Conservation (phyloP, 805 yeast species). For the Saturnispora ahearnii region DNA sequence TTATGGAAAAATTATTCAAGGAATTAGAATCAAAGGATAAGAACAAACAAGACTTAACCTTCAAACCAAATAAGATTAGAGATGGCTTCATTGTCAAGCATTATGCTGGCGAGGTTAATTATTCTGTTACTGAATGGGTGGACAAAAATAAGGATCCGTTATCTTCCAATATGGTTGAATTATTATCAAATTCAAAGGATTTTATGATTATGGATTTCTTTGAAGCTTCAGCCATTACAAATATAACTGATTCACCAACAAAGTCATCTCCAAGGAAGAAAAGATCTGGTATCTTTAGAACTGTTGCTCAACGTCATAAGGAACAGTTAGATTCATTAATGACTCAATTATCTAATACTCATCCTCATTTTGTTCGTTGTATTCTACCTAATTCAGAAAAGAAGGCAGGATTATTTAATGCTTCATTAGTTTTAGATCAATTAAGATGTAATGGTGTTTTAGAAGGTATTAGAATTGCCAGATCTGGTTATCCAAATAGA, state of each 20-base stretch:
- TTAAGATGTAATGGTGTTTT: constrained; percentile 94
- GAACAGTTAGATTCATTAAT: constrained; percentile 70
- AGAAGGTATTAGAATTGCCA: constrained; percentile 94
- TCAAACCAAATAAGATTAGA: constrained; percentile 62
- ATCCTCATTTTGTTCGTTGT: constrained; percentile 96
- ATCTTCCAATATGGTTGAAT: constrained; percentile 58
- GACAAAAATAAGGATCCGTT: constrained; percentile 92
- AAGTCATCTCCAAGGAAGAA: constrained; percentile 13
- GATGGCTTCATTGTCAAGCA: constrained; percentile 80
- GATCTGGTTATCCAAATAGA: constrained; percentile 95
- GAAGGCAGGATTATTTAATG: constrained; percentile 62
- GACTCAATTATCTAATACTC: constrained; percentile 66
- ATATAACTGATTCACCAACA: constrained; percentile 26
- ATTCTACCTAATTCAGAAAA: constrained; percentile 82
- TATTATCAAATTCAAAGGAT: constrained; percentile 45
- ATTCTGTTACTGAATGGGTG: constrained; percentile 85
- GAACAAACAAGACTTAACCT: constrained; percentile 33
- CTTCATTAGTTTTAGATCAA: constrained; percentile 73
- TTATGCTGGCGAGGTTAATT: constrained; percentile 96
- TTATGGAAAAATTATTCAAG: constrained; percentile 65
- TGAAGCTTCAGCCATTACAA: constrained; percentile 16
- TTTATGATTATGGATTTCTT: constrained; percentile 50
- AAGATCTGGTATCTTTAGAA: constrained; percentile 41
- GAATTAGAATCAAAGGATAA: constrained; percentile 45
- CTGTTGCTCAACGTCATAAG: constrained; percentile 83